Evolutionary conservation across 2,329 filamentous ascomycete species (phyloP).

Genomic region (Fusarium subtropicale): DNA sequence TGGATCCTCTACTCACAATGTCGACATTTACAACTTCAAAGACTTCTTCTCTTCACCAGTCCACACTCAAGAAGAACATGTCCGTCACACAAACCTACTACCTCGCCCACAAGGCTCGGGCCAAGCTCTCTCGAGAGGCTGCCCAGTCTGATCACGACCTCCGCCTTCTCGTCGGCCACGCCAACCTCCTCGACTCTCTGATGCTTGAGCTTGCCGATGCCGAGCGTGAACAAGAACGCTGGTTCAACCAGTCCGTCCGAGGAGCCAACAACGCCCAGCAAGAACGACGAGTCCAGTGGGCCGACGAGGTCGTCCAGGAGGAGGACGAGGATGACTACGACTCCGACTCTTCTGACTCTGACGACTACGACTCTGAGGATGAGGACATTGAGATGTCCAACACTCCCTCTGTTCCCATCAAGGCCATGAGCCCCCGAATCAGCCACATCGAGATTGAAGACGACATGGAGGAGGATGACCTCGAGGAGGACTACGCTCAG

Average conservation of each 20-base stretch:
- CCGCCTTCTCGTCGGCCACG: constrained; percentile 93
- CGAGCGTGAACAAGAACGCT: constrained; percentile 93
- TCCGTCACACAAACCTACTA: constrained; percentile 98
- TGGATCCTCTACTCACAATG: constrained; percentile 46
- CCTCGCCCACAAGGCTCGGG: constrained; percentile 94
- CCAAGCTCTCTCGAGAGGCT: constrained; percentile 95
- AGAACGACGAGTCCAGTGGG: constrained; percentile 87
- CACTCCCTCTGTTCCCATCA: constrained; percentile 57
- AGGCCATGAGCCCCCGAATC: constrained; percentile 52
- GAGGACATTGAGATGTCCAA: constrained; percentile 69
- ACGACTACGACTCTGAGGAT: constrained; percentile 64
- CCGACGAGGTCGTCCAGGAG: constrained; percentile 79
- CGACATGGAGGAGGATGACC: constrained; percentile 63
- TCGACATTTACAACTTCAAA: constrained; percentile 47
- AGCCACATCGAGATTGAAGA: constrained; percentile 56
- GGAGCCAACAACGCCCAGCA: constrained; percentile 70
- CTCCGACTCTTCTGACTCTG: constrained; percentile 67
- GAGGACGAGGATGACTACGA: constrained; percentile 78
- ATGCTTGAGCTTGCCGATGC: constrained; percentile 94
- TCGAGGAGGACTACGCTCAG: constrained; percentile 73
- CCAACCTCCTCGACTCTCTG: constrained; percentile 95
- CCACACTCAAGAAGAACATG: constrained; percentile 81
- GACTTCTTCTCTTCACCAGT: constrained; percentile 48
- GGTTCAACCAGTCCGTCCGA: constrained; percentile 96
- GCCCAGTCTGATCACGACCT: constrained; percentile 93